Base-by-base conservation (phyloP, 495 filamentous ascomycete genomes). In the Xylaria acuta region DNA sequence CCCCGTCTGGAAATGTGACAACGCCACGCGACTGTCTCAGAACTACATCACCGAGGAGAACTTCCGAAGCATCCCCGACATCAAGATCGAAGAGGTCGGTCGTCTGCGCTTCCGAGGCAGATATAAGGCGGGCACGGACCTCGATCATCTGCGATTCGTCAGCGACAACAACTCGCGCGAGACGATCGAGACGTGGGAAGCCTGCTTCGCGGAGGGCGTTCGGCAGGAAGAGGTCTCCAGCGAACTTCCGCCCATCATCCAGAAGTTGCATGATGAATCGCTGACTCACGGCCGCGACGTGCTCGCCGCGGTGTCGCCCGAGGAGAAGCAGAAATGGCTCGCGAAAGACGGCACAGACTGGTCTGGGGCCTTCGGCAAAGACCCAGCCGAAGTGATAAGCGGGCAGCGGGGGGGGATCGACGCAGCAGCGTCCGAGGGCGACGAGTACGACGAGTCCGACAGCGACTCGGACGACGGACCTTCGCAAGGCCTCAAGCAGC, bases 181-280 rank as follows among this genome's bases (percentile, higher is more conserved):
- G 83, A 97, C 95, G 0, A 97, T 92, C 75, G 95, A 98, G 84
- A 92, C 91, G 4, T 98, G 94, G 94, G 92, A 97, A 80, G 94
- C 94, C 0, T 97, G 95, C 76, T 86, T 90, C 30, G 88, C 92
- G 0, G 94, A 98, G 80, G 95, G 95, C 5, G 92, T 97, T 0
- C 88, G 95, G 9, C 81, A 83, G 0, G 87, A 87, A 59, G 84
- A 86, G 2, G 93, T 98, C 5, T 77, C 82, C 1, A 87, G 88
- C 40, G 90, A 93, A 71, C 80, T 97, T 1, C 92, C 93, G 0
- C 84, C 88, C 0, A 77, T 86, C 7, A 84, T 94, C 1, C 86
- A 89, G 72, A 83, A 89, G 74, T 84, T 97, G 49, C 95, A 98
- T 75, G 93, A 97, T 47, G 82, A 91, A 74, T 93, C 91, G 11